Evolutionary conservation across 225 moss, liverwort and hornwort species (phyloP).

Genomic region (Climacium dendroides): DNA sequence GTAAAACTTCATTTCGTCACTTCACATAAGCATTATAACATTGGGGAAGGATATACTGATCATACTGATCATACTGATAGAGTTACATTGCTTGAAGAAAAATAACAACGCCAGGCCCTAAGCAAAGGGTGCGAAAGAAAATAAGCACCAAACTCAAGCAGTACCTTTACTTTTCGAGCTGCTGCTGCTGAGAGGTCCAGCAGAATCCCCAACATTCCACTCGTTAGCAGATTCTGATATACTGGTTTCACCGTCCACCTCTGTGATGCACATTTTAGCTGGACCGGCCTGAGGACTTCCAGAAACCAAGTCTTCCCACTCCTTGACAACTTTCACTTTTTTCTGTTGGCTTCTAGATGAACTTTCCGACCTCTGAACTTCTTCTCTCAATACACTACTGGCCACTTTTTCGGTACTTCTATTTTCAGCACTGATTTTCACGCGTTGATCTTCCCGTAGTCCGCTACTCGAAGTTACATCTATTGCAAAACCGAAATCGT

Average conservation of each 20-base stretch:
- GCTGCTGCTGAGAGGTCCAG: not conserved
- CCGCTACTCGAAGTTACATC: not conserved
- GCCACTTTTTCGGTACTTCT: not conserved
- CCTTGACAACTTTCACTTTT: not conserved
- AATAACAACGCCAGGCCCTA: not conserved
- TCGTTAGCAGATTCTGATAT: not conserved
- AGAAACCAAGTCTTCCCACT: constrained; percentile 35
- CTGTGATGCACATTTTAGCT: constrained; percentile 7
- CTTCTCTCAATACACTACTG: not conserved
- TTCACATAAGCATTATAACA: not conserved
- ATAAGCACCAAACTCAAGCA: not conserved
- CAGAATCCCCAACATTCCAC: not conserved
- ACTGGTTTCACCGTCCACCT: constrained; percentile 1
- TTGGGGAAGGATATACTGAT: not conserved
- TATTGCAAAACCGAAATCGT: not conserved
- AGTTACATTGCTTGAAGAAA: not conserved
- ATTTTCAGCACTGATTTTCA: not conserved
- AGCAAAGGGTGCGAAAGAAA: not conserved
- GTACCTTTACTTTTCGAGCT: constrained; percentile 1
- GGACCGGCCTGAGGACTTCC: not conserved
- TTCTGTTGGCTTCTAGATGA: constrained; percentile 2
- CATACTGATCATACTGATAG: not conserved
- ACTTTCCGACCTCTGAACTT: not conserved
- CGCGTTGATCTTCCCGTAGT: not conserved
- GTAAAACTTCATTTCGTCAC: not conserved